A percentile compares a stretch with the other conserved stretches of the same genome.
Evolutionary conservation across 305 asterid species (phyloP).

Genomic region (Coffea humblotiana): DNA sequence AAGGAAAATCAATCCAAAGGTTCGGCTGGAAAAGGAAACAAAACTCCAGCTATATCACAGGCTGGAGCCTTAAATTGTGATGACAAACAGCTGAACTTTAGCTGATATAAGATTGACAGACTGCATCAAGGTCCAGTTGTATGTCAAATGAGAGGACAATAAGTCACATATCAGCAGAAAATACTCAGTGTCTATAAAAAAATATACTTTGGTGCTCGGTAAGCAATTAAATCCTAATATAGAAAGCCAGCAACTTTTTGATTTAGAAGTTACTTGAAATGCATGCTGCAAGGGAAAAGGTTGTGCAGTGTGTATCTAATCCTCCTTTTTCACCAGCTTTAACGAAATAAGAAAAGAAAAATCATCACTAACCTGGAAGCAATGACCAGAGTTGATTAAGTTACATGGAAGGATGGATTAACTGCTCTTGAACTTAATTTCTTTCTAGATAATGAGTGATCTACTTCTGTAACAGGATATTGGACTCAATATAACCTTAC

Average conservation of each 20-base stretch:
- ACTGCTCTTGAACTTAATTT: neutral
- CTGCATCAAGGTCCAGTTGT: neutral
- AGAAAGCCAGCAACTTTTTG: neutral
- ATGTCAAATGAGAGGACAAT: neutral
- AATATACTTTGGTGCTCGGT: neutral
- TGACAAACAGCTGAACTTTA: slow-evolving; percentile 13
- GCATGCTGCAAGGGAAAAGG: neutral
- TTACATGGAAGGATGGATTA: neutral
- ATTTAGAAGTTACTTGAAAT: neutral
- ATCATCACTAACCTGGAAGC: neutral
- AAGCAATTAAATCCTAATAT: neutral
- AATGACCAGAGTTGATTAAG: neutral
- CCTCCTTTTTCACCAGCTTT: neutral
- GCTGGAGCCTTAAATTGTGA: slow-evolving; percentile 40
- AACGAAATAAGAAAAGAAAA: neutral
- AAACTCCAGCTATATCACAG: slow-evolving; percentile 54
- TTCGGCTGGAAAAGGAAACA: slow-evolving; percentile 39
- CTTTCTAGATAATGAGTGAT: neutral
- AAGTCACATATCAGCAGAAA: slow-evolving; percentile 6
- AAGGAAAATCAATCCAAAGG: slow-evolving; percentile 22
- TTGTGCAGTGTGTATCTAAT: neutral
- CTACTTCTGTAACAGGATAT: too few relatives aligned
- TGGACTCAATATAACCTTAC: neutral
- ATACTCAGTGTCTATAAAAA: neutral
- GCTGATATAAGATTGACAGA: neutral